Base-by-base conservation (phyloP, 768 basidiomycete species). In the Nidularia pulvinata region DNA sequence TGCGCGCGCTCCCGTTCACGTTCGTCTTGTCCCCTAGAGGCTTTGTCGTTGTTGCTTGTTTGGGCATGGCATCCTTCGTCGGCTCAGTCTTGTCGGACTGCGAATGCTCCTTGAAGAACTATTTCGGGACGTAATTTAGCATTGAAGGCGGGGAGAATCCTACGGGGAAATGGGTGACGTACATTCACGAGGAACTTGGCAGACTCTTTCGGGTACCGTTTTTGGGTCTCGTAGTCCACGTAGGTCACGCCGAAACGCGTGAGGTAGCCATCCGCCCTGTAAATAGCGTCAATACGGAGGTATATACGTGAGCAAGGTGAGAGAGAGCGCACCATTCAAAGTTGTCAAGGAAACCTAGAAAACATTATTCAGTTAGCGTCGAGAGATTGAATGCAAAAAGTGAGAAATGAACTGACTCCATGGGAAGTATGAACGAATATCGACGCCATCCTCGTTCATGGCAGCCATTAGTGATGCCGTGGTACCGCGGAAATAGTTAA, bases 171-270 rank as follows among this genome's bases (percentile, higher is more conserved):
- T 46, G 25, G 25, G 25, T 10, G 14, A 55, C 70, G 45, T 52
- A 82, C 84, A 74, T 85, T 73, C 45, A 79, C 61, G 11, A 87
- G 62, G 69, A 84, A 84, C 54, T 74, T 75, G 33, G 79, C 82
- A 11, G 82, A 86, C 13, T 79, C 80, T 61, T 89, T 88, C 13
- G 85, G 85, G 61, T 77, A 80, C 16, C 86, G 75, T 68, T 83
- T 74, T 67, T 85, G 87, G 4, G 86, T 88, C 52, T 78, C 69
- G 66, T 85, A 88, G 69, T 89, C 83, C 49, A 89, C 85, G 59
- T 88, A 86, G 22, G 84, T 88, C 52, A 86, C 76, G 52, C 86
- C 86, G 60, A 89, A 89, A 5, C 87, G 82, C 6, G 85, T 86
- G 35, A 63, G 65, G 58, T 86, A 86, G 30, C 87, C 84, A 54